phyloP scores from a whole-genome alignment of 1,139 yeast genomes.

The Suhomyces terraborum region DNA sequence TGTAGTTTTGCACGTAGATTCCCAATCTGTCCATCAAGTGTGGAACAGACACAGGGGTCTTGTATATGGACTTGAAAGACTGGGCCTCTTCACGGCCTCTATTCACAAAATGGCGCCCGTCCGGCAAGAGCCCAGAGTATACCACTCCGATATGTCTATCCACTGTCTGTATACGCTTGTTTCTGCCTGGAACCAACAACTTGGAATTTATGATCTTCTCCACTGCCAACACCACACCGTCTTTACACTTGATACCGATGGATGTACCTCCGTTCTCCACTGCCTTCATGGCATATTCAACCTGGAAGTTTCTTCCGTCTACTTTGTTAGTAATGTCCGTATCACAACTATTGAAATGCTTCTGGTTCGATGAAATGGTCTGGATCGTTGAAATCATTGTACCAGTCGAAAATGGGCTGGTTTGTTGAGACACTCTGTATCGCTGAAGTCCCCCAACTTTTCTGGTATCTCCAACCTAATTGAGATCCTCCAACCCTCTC shows the following conservation, averaged over 20 bases:
- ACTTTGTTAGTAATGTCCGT: slow-evolving; percentile 39
- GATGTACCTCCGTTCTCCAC: slow-evolving; percentile 97
- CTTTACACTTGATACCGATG: slow-evolving; percentile 86
- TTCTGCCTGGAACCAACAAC: slow-evolving; percentile 83
- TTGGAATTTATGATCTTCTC: slow-evolving; percentile 89
- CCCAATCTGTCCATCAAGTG: slow-evolving; percentile 88
- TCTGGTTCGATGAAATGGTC: too few species aligned
- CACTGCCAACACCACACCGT: slow-evolving; percentile 94
- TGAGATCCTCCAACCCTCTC: too few species aligned
- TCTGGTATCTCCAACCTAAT: too few species aligned
- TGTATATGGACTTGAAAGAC: slow-evolving; percentile 75
- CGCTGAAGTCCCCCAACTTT: too few species aligned
- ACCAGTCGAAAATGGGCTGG: too few species aligned
- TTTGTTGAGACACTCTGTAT: too few species aligned
- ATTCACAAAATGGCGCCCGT: slow-evolving; percentile 90
- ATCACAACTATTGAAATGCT: too few species aligned
- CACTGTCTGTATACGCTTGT: slow-evolving; percentile 86
- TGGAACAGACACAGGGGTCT: slow-evolving; percentile 75
- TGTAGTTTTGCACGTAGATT: slow-evolving; percentile 91
- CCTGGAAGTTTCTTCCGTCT: slow-evolving; percentile 98
- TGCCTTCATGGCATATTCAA: slow-evolving; percentile 96
- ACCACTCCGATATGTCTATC: slow-evolving; percentile 94
- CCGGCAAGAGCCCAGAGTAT: slow-evolving; percentile 93
- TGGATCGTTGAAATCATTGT: too few species aligned
- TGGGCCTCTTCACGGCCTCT: slow-evolving; percentile 93